Base-by-base conservation (phyloP, 1,284 basidiomycete genomes). In the Phlebopus sp. region DNA sequence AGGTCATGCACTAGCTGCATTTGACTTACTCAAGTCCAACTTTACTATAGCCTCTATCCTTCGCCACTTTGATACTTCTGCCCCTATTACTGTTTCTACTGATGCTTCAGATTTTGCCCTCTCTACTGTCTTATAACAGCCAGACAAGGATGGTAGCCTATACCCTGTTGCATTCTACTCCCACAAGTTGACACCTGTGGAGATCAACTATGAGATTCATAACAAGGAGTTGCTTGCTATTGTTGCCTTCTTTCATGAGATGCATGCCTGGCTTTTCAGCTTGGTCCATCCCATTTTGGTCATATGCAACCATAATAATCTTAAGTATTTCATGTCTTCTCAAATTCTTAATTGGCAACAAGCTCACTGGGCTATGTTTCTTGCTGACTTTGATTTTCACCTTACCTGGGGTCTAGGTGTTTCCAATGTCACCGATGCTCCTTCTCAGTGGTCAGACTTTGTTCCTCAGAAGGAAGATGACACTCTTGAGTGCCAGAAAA, bases 191-290 rank as follows among this genome's bases (percentile, higher is more conserved):
- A 32, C 41, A 1, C 43, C 61, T 0, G 54, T 69, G 0, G 68
- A 78, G 49, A 46, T 62, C 8, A 77, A 76, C 51, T 77, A 74
- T 53, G 59, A 64, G 14, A 63, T 67, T n/a, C 64, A 73, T 47
- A 63, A 75, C 55, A 70, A 74, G 50, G 71, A 75, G 53, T 45
- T 74, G 0, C 52, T 69, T 0, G 63, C 66, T 1, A 67, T 72
- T 35, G 57, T 69, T 18, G 50, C 61, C 8, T 30, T 58, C 7
- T 59, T 63, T 9, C 34, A 34, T 9, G 42, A 44, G 5, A 57
- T 50, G 52, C 42, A 41, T 10, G 47, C 49, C 18, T 61, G 55
- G 37, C 44, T 61, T 4, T 52, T 54, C 0, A 39, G 46, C 11
- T 35, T 27, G 3, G 14, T 21, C 0, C 19, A 30, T 9, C 19